Evolutionary conservation across 257 asterid species (phyloP).

Genomic region (Hygrophila difformis): DNA sequence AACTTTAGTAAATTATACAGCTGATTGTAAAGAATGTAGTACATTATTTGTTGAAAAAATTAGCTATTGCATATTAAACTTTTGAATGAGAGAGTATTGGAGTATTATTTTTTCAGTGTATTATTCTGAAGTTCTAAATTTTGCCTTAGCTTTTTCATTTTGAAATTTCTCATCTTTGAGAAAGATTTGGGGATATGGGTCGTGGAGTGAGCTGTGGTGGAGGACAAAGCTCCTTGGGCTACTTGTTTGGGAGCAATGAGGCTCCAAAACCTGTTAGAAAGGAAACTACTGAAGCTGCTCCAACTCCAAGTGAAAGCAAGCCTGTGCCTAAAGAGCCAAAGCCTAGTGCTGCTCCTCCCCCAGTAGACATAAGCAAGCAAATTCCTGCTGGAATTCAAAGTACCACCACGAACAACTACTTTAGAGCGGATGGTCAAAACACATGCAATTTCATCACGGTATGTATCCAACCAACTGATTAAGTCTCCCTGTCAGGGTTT

Average conservation of each 20-base stretch:
- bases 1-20: too few species aligned
- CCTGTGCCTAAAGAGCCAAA: constrained; percentile 24
- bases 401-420: constrained; percentile 26
- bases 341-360: constrained; percentile 24
- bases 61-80: too few species aligned
- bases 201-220: constrained; percentile 53
- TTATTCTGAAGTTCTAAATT: too few species aligned
- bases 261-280: constrained; percentile 30
- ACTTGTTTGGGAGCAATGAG: constrained; percentile 37
- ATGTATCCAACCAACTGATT: background rate
- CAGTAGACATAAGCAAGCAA: constrained; percentile 29
- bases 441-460: constrained; percentile 43
- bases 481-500: background rate
- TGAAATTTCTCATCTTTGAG: constrained; percentile 4
- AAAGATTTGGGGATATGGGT: constrained; percentile 23
- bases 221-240: constrained; percentile 46
- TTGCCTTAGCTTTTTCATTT: constrained; percentile 1
- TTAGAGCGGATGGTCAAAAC: constrained; percentile 39
- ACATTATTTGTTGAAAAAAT: too few species aligned
- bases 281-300: constrained; percentile 16
- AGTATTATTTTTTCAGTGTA: too few species aligned
- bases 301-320: constrained; percentile 24
- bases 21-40: too few species aligned
- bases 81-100: too few species aligned
- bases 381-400: constrained; percentile 43